Conservation (phyloP, 2,329 filamentous ascomycete genomes). For the Penicillium verrucosum region DNA sequence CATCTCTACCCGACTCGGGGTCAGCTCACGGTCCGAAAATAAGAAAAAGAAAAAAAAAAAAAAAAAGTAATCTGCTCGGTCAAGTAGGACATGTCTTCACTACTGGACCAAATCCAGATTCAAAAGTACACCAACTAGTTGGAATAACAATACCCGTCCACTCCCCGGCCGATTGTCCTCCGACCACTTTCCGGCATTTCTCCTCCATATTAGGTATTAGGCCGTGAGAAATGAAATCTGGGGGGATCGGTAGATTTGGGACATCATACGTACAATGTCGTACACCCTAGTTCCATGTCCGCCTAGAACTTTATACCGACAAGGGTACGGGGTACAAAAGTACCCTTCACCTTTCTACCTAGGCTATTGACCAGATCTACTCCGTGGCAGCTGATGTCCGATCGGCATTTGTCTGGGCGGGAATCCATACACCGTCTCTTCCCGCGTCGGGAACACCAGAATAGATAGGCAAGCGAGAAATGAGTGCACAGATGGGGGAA, state of each 20-base stretch:
- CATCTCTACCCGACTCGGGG: slow-evolving; percentile 8
- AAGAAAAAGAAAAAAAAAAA: neutral
- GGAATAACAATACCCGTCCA: slow-evolving; percentile 7
- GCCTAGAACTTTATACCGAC: neutral
- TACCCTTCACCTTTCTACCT: neutral
- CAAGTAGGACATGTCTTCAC: slow-evolving; percentile 4
- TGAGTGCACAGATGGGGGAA: neutral
- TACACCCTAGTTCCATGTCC: neutral
- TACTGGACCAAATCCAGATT: slow-evolving; percentile 3
- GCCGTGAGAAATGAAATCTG: neutral
- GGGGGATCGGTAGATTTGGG: slow-evolving; percentile 6
- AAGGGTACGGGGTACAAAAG: neutral
- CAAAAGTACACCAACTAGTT: neutral
- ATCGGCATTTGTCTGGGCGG: slow-evolving; percentile 20
- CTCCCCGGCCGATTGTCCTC: slow-evolving; percentile 5
- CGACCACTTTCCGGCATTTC: slow-evolving; percentile 10
- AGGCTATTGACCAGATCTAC: neutral
- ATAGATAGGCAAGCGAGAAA: slow-evolving; percentile 17
- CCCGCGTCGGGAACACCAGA: slow-evolving; percentile 21
- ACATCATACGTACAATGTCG: neutral
- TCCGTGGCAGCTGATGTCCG: slow-evolving; percentile 14
- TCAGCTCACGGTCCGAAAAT: slow-evolving; percentile 2
- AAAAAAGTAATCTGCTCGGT: neutral
- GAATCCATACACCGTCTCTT: slow-evolving; percentile 15
- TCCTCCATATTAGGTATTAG: too few species aligned